phyloP scores from a whole-genome alignment of 1,139 yeast genomes.

The Taphrina wiesneri region DNA sequence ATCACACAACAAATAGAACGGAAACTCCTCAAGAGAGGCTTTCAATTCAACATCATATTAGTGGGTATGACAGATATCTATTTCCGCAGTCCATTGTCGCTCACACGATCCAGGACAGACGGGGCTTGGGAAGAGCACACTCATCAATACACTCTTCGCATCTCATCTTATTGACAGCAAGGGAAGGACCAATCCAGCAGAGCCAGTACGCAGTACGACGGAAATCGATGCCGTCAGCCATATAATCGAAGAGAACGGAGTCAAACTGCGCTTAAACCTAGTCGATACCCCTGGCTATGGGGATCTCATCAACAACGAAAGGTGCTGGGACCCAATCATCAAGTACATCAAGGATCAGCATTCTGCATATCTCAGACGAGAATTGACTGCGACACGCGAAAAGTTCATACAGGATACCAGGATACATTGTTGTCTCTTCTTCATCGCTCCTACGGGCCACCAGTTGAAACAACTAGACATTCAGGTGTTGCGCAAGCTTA shows the following conservation, averaged over 20 bases:
- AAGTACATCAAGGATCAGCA: constrained; percentile 96
- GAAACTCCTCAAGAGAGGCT: constrained; percentile 86
- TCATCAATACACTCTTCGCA: constrained; percentile 85
- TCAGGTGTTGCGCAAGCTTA: constrained; percentile 75
- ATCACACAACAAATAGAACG: constrained; percentile 94
- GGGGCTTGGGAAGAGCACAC: constrained; percentile 91
- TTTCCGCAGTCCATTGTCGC: neutral
- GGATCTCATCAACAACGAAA: constrained; percentile 91
- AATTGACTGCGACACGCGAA: constrained; percentile 94
- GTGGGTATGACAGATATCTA: constrained; percentile 55
- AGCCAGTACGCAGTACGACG: constrained; percentile 81
- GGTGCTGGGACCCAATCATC: constrained; percentile 95
- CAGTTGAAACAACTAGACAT: constrained; percentile 73
- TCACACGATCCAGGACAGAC: constrained; percentile 56
- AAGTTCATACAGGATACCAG: constrained; percentile 75
- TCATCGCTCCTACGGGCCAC: constrained; percentile 81
- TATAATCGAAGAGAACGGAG: constrained; percentile 74
- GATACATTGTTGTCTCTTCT: constrained; percentile 89
- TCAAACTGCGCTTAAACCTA: constrained; percentile 76
- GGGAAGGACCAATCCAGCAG: constrained; percentile 67
- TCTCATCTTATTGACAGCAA: constrained; percentile 71
- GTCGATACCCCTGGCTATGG: constrained; percentile 98
- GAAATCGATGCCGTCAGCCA: constrained; percentile 79
- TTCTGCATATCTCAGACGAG: constrained; percentile 87
- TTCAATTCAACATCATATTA: constrained; percentile 89